Evolutionary conservation across 1,139 yeast genomes (phyloP), one percentile per base, ranked within the genome.

Genomic region (Pneumocystis jirovecii): DNA sequence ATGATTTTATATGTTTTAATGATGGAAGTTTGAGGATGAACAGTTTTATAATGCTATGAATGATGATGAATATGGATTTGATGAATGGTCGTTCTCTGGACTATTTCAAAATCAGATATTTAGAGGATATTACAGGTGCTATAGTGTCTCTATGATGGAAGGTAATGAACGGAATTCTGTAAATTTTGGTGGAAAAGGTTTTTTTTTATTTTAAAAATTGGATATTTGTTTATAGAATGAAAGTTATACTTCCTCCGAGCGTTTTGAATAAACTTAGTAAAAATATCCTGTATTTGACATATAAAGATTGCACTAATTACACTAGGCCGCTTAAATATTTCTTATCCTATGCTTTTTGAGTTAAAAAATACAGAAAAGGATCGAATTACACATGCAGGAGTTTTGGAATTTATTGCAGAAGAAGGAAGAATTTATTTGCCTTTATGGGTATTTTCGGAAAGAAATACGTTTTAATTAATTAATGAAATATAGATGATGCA

Each of bases 381-480:
- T 6, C 70, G 76, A 56, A 78, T 75, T 12, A 88, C 97, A 0
- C 96, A 90, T 74, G 88, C 93, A 63, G 99, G 99, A 72, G 98
- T 95, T 19, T 78, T 95, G 70, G 98, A 95, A 76, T 95, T 95
- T 74, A 87, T 88, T 42, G 97, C 98, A 0, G 98, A 93, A 74
- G 98, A 95, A 77, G 99, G 99, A 25, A 80, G 98, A 68, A 95
- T 85, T 2, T 95, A 95, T 74, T 74, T 93, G 61, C 99, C 99
- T 0, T 91, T 89, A 71, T 95, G 99, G 99, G 68, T 66, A 29
- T 34, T 15, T 15, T 15, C 56, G n/a, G n/a, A 17, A 31, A 15
- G 19, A 15, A 29, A 35, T 19, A 12, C 29, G 17, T 25, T 35
- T 45, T 3, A 12, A 8, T 25, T 5, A 17, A 1, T 65, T 45